Percentiles rank a stretch among this genome's conserved stretches.
These are phyloP conservation scores for Arthromyces matolae DNA, from an alignment of 768 basidiomycete species.

Conservation along the genomic window DNA sequence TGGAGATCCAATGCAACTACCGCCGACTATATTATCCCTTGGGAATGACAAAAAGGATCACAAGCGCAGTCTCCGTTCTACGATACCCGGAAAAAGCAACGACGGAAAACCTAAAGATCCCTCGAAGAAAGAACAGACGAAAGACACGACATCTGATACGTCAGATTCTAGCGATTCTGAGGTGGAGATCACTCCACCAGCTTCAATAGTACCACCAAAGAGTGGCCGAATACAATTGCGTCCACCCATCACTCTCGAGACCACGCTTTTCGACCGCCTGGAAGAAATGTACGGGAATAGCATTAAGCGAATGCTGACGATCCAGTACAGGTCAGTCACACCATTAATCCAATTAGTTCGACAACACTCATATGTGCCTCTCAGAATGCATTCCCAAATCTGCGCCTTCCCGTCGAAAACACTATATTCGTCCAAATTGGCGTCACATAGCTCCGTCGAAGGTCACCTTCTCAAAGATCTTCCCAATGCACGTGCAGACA, in stretches of 20 bases:
- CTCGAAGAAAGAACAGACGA: neutral
- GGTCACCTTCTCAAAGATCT: slow-evolving; percentile 70
- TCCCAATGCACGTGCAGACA: slow-evolving; percentile 44
- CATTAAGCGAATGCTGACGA: slow-evolving; percentile 82
- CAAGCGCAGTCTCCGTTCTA: too few species aligned
- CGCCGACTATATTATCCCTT: slow-evolving; percentile 83
- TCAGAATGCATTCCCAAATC: slow-evolving; percentile 85
- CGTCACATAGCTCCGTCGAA: slow-evolving; percentile 68
- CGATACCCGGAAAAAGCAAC: too few species aligned
- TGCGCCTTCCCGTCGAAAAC: slow-evolving; percentile 82
- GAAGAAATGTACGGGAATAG: slow-evolving; percentile 81
- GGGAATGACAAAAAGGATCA: slow-evolving; percentile 31
- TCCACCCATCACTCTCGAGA: slow-evolving; percentile 74
- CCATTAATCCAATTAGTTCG: neutral
- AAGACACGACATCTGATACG: neutral
- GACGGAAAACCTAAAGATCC: too few species aligned
- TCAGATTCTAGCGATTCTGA: neutral
- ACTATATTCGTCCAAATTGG: slow-evolving; percentile 71
- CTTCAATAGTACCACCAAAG: slow-evolving; percentile 7
- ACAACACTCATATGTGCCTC: neutral
- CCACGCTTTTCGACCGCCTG: slow-evolving; percentile 88
- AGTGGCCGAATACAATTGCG: slow-evolving; percentile 28
- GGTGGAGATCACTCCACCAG: neutral
- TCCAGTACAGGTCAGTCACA: slow-evolving; percentile 78
- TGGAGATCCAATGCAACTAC: slow-evolving; percentile 94